phyloP scores from a whole-genome alignment of 1,139 yeast species.

The Diutina neorugosa region DNA sequence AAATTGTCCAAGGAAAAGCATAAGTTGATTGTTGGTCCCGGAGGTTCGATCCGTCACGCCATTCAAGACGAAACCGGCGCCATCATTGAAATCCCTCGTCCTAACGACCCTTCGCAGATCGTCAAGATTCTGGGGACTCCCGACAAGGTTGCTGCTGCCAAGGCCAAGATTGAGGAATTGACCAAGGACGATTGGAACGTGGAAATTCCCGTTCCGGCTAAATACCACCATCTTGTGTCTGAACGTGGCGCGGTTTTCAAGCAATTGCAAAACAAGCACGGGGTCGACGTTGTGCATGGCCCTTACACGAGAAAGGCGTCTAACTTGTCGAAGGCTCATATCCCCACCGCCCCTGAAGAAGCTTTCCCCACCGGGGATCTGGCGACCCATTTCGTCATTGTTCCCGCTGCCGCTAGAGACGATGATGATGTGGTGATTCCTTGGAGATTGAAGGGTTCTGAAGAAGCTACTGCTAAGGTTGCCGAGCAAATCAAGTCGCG shows the following conservation, averaged over 20 bases:
- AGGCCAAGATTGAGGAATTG: constrained; percentile 37
- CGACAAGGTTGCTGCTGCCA: constrained; percentile 46
- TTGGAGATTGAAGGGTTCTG: constrained; percentile 50
- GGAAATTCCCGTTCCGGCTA: constrained; percentile 43
- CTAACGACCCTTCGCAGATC: constrained; percentile 31
- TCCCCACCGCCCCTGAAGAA: constrained; percentile 35
- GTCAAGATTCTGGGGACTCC: constrained; percentile 49
- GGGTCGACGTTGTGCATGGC: constrained; percentile 58
- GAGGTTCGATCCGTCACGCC: constrained; percentile 63
- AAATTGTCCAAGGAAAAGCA: constrained; percentile 68
- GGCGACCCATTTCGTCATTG: constrained; percentile 29
- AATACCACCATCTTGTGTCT: constrained; percentile 47
- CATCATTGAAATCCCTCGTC: constrained; percentile 55
- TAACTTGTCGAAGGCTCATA: constrained; percentile 30
- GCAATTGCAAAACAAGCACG: constrained; percentile 39
- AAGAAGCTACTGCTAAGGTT: constrained; percentile 26
- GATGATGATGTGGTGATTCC: constrained; percentile 35
- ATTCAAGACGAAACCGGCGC: constrained; percentile 64
- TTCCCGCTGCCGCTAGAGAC: constrained; percentile 11
- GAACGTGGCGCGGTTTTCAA: constrained; percentile 60
- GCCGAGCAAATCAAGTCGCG: constrained; percentile 23
- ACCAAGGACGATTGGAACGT: constrained; percentile 40
- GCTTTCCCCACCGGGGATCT: constrained; percentile 18
- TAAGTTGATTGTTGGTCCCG: constrained; percentile 69
- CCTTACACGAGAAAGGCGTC: constrained; percentile 37